A percentile compares a stretch with the other conserved stretches of the same genome.
phyloP scores from a whole-genome alignment of 2,329 filamentous ascomycete genomes.

The Chrysosporium queenslandicum region DNA sequence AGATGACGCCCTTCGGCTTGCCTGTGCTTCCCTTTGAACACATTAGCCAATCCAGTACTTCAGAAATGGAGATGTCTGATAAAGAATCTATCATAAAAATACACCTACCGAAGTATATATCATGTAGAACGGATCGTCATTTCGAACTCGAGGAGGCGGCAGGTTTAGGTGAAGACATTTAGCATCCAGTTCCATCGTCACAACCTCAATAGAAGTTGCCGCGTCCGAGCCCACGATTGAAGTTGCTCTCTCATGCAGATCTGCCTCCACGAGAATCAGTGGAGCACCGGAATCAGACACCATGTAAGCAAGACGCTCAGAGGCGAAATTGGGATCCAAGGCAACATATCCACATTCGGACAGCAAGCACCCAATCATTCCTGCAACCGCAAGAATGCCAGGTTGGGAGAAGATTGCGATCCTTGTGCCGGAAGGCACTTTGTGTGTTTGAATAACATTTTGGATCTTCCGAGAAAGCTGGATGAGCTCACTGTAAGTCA shows the following conservation, averaged over 20 bases:
- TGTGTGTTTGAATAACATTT: neutral
- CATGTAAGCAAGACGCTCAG: slow-evolving; percentile 20
- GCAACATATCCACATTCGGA: slow-evolving; percentile 16
- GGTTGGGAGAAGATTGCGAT: slow-evolving; percentile 19
- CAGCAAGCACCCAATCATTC: slow-evolving; percentile 17
- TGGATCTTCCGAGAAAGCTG: neutral
- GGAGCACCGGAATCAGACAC: slow-evolving; percentile 16
- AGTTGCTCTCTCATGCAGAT: slow-evolving; percentile 10
- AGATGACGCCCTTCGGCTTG: slow-evolving; percentile 36
- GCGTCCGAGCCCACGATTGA: slow-evolving; percentile 12
- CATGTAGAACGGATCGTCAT: slow-evolving; percentile 19
- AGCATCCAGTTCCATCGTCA: neutral
- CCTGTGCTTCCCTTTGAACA: slow-evolving; percentile 18
- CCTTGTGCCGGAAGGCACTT: neutral
- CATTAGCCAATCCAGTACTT: neutral
- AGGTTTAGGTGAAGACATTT: neutral
- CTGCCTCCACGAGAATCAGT: slow-evolving; percentile 14
- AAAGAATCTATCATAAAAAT: neutral
- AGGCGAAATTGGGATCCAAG: slow-evolving; percentile 20
- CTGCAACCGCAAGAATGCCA: slow-evolving; percentile 18
- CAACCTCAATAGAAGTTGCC: slow-evolving; percentile 1
- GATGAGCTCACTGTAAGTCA: slow-evolving; percentile 18
- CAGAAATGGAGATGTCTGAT: neutral
- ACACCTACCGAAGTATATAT: slow-evolving; percentile 21
- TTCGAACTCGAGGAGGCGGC: neutral